Conservation (phyloP, 202 grass and related monocot species). For the Carex arenaria region DNA sequence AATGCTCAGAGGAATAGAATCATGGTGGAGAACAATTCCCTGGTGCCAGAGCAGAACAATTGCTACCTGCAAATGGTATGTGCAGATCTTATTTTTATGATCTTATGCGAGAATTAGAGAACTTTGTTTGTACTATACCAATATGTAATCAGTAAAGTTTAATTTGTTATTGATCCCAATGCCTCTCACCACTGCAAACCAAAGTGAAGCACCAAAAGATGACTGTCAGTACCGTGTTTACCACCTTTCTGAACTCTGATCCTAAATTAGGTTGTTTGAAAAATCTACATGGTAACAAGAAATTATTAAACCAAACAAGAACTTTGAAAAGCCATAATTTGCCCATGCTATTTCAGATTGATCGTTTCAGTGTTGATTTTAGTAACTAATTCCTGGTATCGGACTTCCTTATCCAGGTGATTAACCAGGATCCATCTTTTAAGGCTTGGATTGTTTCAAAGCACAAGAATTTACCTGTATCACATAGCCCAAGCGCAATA, state of each 20-base stretch:
- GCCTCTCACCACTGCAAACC: neutral
- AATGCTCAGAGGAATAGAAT: neutral
- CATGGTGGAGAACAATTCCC: neutral
- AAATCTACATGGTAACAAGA: neutral
- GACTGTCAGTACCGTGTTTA: neutral
- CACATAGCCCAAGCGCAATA: conserved; percentile 32
- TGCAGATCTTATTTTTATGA: neutral
- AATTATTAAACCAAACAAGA: neutral
- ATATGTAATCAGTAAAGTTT: neutral
- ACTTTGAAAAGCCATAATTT: neutral
- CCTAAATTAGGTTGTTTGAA: neutral
- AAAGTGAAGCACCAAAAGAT: neutral
- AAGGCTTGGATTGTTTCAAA: conserved; percentile 66
- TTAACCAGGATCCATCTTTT: conserved; percentile 58
- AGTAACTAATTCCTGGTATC: neutral
- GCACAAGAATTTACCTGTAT: conserved; percentile 62
- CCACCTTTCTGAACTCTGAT: neutral
- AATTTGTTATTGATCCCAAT: neutral
- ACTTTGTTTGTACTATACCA: neutral
- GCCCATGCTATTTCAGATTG: neutral
- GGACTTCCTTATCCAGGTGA: conserved; percentile 52
- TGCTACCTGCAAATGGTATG: conserved; percentile 22
- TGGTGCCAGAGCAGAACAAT: neutral
- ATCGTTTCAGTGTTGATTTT: neutral
- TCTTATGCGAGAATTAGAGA: neutral